Base-by-base conservation (phyloP, 1,284 basidiomycete genomes). In the Pseudozyma tsukubaensis region DNA sequence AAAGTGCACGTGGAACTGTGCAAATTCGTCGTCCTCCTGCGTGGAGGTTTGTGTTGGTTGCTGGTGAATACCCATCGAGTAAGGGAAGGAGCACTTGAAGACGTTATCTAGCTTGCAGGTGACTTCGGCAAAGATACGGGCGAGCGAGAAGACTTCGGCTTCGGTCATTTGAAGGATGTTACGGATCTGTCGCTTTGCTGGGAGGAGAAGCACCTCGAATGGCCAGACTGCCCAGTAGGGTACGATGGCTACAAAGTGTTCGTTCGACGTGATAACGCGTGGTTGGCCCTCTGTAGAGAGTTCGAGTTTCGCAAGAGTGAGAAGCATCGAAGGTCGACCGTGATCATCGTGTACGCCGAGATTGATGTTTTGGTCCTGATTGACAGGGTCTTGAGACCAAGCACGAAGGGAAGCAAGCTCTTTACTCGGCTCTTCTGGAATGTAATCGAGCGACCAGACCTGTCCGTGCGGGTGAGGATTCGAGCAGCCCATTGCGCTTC, bases 211-310 rank as follows among this genome's bases (percentile, higher is more conserved):
- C 14, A 92, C 88, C 85, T 98, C 95, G 81, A 92, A 97, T 0
- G 95, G 95, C 95, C 95, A 98, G 34, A 90, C 89, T 1, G 94
- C 95, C 95, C 95, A 97, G 90, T 92, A 97, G 0, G 95, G 95
- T 0, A 97, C 94, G 6, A 97, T 83, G 0, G 91, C 93, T 5
- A 93, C 87, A 89, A 94, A 97, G 78, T 93, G 88, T 4, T 91
- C 88, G 78, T 94, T 92, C 83, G 69, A 66, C 36, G 90, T 85
- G 2, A 97, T 91, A 24, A 95, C 86, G 2, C 94, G 89, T 4
- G 82, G 82, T 24, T 60, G 59, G 11, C 89, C 88, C 50, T 87
- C 86, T 5, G 87, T 85, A 12, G 83, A 79, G 0, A 91, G 86
- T 84, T 97, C 95, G 48, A 89, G 87, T 60, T 90, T 86, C 4